A percentile compares a stretch with the other conserved stretches of the same genome.
Conservation (phyloP, 2,329 filamentous ascomycete genomes). For the Trichoderma sp. region DNA sequence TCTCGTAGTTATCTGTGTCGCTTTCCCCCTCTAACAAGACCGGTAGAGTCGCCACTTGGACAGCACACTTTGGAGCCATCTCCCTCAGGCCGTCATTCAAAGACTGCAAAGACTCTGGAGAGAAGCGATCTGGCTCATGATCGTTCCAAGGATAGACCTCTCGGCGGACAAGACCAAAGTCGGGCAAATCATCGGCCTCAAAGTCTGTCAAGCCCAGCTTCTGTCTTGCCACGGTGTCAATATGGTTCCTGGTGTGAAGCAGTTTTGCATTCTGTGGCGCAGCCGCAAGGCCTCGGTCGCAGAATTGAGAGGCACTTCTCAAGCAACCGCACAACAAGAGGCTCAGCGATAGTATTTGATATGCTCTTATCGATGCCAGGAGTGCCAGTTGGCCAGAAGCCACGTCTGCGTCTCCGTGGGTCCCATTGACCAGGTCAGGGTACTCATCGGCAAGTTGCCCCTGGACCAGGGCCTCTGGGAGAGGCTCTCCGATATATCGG, state of each 20-base stretch:
- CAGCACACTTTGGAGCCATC: conserved; percentile 79
- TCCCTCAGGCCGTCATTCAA: conserved; percentile 68
- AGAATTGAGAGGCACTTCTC: conserved; percentile 65
- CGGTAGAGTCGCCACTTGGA: conserved; percentile 73
- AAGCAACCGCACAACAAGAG: conserved; percentile 66
- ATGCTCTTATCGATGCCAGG: conserved; percentile 55
- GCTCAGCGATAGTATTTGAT: conserved; percentile 56
- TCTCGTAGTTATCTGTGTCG: conserved; percentile 47
- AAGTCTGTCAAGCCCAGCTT: conserved; percentile 48
- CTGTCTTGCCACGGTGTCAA: conserved; percentile 52
- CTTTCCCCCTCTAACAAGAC: conserved; percentile 60
- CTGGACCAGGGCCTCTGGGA: conserved; percentile 47
- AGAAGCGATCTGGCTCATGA: conserved; percentile 68
- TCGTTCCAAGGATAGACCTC: conserved; percentile 70
- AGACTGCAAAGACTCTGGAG: conserved; percentile 63
- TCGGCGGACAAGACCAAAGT: conserved; percentile 66
- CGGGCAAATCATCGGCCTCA: conserved; percentile 59
- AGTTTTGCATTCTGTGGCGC: conserved; percentile 58
- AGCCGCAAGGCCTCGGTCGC: conserved; percentile 56
- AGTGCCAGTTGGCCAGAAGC: conserved; percentile 43
- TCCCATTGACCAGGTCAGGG: conserved; percentile 33
- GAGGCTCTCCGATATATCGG: conserved; percentile 33
- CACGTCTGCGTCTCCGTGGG: conserved; percentile 35
- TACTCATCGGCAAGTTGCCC: conserved; percentile 41
- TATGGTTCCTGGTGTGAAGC: conserved; percentile 50